Evolutionary conservation across 1,139 yeast genomes (phyloP), one percentile per base, ranked within the genome.

Genomic region (Pichia sp.): DNA sequence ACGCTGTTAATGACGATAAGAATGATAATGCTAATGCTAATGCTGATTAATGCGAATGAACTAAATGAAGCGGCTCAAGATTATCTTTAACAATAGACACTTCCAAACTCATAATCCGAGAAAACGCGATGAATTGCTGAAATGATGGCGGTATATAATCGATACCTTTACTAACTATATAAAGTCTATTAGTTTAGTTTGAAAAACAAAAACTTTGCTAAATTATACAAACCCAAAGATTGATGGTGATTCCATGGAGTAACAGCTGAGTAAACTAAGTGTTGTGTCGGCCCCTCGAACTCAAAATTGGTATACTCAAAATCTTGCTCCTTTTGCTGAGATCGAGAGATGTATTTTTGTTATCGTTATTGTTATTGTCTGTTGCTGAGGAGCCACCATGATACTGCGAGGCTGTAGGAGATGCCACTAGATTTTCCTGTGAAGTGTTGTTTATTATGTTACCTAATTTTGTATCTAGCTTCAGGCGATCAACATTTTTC

Each of bases 271-370:
- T 16, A 31, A 29, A 29, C 38, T 43, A 48, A 16, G 36, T 44
- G 36, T 51, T 51, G 29, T 48, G 54, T 9, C 46, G 45, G 47
- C 29, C 51, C 45, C 68, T 61, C 29, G 67, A 55, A 51, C 70
- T 66, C 20, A 68, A 58, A 24, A 67, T 65, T 14, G 69, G 70
- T 50, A 67, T 64, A 54, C 68, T 67, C 31, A 67, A 56, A 14
- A 67, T 55, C 57, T 62, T 50, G 61, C 66, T 56, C 51, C 59
- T 56, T 55, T 59, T 60, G 7, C 46, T 17, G n/a, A 40, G 20
- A 24, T 56, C 58, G 10, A 44, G 29, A 16, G 55, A 38, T 12
- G 41, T 16, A 33, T 24, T 45, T 30, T 51, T 48, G 6, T 17
- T 14, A 16, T 48, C 46, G 17, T 30, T 43, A 27, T 24, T 38